Conservation (phyloP, 2,329 filamentous ascomycete genomes). For the Myriosclerotinia scirpicola region DNA sequence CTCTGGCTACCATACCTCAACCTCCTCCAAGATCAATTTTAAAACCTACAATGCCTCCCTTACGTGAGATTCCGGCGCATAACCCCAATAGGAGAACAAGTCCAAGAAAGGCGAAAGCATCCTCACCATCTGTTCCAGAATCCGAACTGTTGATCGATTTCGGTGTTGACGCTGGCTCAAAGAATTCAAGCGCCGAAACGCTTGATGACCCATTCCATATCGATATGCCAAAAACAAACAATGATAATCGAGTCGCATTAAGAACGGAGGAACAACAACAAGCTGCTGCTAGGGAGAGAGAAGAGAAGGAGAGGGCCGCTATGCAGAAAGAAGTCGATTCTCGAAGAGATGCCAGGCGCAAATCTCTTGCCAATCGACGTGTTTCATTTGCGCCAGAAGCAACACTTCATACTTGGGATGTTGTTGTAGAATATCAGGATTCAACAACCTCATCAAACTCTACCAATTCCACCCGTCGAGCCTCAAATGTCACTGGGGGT, state of each 20-base stretch:
- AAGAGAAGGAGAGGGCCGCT: slow-evolving; percentile 62
- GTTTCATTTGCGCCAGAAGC: slow-evolving; percentile 98
- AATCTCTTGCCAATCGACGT: slow-evolving; percentile 87
- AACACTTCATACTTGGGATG: slow-evolving; percentile 95
- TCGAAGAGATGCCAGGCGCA: slow-evolving; percentile 82
- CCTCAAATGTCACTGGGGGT: slow-evolving; percentile 54
- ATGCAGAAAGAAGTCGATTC: slow-evolving; percentile 64
- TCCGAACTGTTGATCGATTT: slow-evolving; percentile 38
- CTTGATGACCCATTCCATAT: slow-evolving; percentile 49
- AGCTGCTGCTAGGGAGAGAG: slow-evolving; percentile 65
- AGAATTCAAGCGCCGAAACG: slow-evolving; percentile 43
- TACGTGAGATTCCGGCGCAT: slow-evolving; percentile 63
- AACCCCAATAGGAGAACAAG: slow-evolving; percentile 35
- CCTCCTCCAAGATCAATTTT: slow-evolving; percentile 68
- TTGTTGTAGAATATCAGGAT: slow-evolving; percentile 81
- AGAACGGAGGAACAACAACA: slow-evolving; percentile 71
- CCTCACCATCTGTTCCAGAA: slow-evolving; percentile 25
- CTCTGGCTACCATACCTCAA: slow-evolving; percentile 39
- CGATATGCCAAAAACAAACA: slow-evolving; percentile 42
- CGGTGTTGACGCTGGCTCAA: slow-evolving; percentile 30
- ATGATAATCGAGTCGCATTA: slow-evolving; percentile 58
- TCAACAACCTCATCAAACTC: slow-evolving; percentile 74
- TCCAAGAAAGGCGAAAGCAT: slow-evolving; percentile 37
- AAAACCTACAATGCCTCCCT: slow-evolving; percentile 72
- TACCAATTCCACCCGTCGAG: slow-evolving; percentile 71